phyloP scores from a whole-genome alignment of 768 basidiomycete species.

The Pisolithus tinctorius region DNA sequence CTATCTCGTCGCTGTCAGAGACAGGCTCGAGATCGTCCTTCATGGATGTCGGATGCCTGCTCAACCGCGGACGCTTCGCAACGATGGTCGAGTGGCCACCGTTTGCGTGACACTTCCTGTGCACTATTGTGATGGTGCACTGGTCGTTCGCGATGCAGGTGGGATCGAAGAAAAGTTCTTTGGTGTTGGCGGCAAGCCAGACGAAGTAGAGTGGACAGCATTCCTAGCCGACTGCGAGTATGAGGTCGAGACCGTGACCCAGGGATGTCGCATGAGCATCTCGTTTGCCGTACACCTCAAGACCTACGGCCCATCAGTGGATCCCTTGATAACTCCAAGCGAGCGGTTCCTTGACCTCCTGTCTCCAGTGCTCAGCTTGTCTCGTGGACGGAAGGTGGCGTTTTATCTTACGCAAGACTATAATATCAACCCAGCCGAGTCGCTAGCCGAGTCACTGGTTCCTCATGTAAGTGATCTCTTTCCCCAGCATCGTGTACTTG shows the following conservation, averaged over 20 bases:
- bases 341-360: constrained; percentile 68
- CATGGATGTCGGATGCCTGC: constrained; percentile 52
- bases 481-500: background rate
- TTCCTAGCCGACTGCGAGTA: constrained; percentile 70
- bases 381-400: constrained; percentile 63
- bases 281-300: constrained; percentile 68
- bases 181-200: constrained; percentile 53
- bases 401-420: constrained; percentile 70
- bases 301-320: constrained; percentile 56
- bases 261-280: constrained; percentile 62
- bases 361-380: constrained; percentile 64
- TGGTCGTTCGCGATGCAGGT: constrained; percentile 51
- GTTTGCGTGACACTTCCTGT: constrained; percentile 69
- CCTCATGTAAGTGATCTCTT: constrained; percentile 48
- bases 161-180: constrained; percentile 56
- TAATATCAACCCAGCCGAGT: constrained; percentile 60
- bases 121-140: constrained; percentile 61
- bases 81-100: constrained; percentile 68
- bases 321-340: constrained; percentile 66
- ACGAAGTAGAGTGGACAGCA: constrained; percentile 73
- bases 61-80: constrained; percentile 46
- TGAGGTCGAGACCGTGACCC: constrained; percentile 64
- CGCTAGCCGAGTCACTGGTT: constrained; percentile 62
- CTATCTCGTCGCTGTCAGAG: constrained; percentile 60
- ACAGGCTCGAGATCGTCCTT: constrained; percentile 63